Base-by-base conservation (phyloP, 2,329 filamentous ascomycete species). In the Fusarium sp. region DNA sequence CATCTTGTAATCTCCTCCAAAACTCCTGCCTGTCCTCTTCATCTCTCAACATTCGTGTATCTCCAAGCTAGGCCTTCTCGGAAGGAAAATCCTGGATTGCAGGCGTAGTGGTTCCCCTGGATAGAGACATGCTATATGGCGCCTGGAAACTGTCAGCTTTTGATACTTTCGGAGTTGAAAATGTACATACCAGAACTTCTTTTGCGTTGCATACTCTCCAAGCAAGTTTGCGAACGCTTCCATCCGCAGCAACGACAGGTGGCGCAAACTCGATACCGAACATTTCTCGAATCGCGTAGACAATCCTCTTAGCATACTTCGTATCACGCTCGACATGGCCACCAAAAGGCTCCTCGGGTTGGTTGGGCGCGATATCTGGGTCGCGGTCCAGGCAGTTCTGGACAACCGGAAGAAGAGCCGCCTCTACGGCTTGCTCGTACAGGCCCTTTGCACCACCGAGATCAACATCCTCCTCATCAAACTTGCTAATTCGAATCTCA, bases 191-290 rank as follows among this genome's bases (percentile, higher is more conserved):
- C 80, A 98, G 79, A 68, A 97, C 96, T 80, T 94, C 93, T 83
- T 97, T 97, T 35, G 96, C 96, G 77, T 97, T 97, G 78, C 91
- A 96, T 67, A 99, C 92, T 74, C 96, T 87, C 94, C 95, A 97
- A 8, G 94, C 94, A 66, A 99, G 82, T 76, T 97, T 97, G 75
- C 87, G 88, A 61, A 98, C 92, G 71, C 90, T 96, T 8, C 96
- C 93, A 80, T 99, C 96, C 0, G 94, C 94, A 51, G 92, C 89
- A 31, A 99, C 96, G 1, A 98, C 95, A 42, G 93, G 93, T 0
- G 94, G 91, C 3, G 96, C 93, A 76, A 99, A 94, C 77, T 99
- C 96, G 62, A 99, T 92, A 50, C 94, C 96, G 77, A 99, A 96
- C 94, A 97, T 97, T 77, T 97, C 92, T 67, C 92, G 91, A 27